Evolutionary conservation across 1,284 basidiomycete genomes (phyloP), one percentile per base, ranked within the genome.

Genomic region (Ustilago tritici): DNA sequence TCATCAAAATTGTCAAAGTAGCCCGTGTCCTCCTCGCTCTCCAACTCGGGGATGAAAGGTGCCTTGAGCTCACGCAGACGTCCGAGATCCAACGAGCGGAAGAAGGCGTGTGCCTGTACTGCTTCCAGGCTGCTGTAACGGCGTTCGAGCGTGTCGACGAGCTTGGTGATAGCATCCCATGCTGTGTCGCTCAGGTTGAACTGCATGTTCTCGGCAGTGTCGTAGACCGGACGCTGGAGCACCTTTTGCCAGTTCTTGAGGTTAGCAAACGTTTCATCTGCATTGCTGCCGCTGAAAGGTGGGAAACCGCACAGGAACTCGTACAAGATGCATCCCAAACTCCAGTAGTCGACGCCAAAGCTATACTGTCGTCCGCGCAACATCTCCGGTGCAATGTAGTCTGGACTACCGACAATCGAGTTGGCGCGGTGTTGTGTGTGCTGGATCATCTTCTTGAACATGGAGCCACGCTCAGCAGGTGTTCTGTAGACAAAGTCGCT

Each of bases 191-290:
- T 91, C 76, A 99, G 89, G 88, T 99, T 99, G 89, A 99, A 99
- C 81, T 99, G 95, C 60, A 96, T 89, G 87, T 99, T 97, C 86
- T 99, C 95, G 3, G 93, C 93, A 78, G 93, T 92, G 85, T 98
- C 95, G 83, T 99, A 99, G 78, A 97, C 93, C 1, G 97, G 97
- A 72, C 97, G 88, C 23, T 93, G 89, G 4, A 99, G 89, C 3
- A 95, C 84, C 80, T 93, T 93, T 31, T 92, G 91, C 97, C 97
- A 99, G 87, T 98, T 98, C 88, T 98, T 98, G 80, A 99, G 88
- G 87, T 99, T 99, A 23, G 95, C 95, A 95, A 97, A 99, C 0
- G 97, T 99, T 88, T 99, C 97, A 82, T 99, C 96, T 0, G 95
- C 93, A 0, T 93, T 95, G 50, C 92, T 91, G 14, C 97, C 97